A percentile compares a stretch with the other conserved stretches of the same genome.
Conservation (phyloP, 441 rosid genomes). For the Erodium texanum region DNA sequence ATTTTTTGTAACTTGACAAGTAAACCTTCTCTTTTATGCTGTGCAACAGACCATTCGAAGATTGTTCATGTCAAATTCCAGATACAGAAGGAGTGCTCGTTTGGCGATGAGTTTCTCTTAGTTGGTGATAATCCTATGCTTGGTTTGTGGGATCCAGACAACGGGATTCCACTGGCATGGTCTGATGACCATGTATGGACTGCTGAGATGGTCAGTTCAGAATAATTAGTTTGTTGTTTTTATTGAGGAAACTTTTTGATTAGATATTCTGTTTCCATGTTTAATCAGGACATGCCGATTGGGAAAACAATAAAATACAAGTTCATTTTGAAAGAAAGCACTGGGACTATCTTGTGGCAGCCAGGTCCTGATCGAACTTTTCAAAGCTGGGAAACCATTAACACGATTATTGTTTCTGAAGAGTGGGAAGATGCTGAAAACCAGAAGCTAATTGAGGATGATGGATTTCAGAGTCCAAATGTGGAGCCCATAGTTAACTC, state of each 20-base stretch:
- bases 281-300: constrained; percentile 52
- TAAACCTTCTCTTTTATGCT: constrained; percentile 3
- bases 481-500: constrained; percentile 19
- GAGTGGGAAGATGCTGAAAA: constrained; percentile 61
- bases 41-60: constrained; percentile 34
- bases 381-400: constrained; percentile 46
- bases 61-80: constrained; percentile 56
- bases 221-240: constrained; percentile 3
- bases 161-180: constrained; percentile 66
- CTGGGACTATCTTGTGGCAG: constrained; percentile 60
- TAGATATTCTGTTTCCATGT: constrained; percentile 9
- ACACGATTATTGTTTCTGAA: constrained; percentile 42
- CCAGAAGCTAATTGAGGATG: constrained; percentile 56
- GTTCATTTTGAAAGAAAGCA: constrained; percentile 45
- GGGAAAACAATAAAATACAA: constrained; percentile 57
- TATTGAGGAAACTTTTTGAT: constrained; percentile 9
- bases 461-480: constrained; percentile 15
- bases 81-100: constrained; percentile 57
- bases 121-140: constrained; percentile 70
- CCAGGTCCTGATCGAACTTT: constrained; percentile 66
- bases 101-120: constrained; percentile 65
- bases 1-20: background rate
- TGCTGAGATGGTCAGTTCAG: constrained; percentile 42
- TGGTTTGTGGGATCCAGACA: constrained; percentile 65
- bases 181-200: constrained; percentile 80